Percentiles rank a stretch among this genome's conserved stretches.
Evolutionary conservation across 306 rosid species (phyloP).

Genomic region (Vicia villosa): DNA sequence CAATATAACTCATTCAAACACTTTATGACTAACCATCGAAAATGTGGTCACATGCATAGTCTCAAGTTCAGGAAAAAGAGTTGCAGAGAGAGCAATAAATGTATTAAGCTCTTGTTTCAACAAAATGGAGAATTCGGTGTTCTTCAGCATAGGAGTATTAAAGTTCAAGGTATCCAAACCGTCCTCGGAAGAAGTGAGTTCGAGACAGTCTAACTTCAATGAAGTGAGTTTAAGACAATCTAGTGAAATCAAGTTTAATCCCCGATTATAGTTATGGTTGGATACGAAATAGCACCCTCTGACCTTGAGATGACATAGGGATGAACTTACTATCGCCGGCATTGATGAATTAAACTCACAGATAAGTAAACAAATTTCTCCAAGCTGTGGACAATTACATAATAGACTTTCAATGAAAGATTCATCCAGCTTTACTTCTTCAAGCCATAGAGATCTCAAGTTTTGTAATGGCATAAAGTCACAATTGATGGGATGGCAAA

Average conservation of each 20-base stretch:
- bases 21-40: not conserved
- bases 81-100: not conserved
- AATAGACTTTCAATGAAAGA: not conserved
- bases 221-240: not conserved
- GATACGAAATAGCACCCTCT: not conserved
- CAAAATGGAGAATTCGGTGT: not conserved
- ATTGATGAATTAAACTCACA: not conserved
- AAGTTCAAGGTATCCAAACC: not conserved
- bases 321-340: not conserved
- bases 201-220: not conserved
- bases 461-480: not conserved
- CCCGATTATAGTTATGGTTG: not conserved
- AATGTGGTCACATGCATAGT: not conserved
- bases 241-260: not conserved
- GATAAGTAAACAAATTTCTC: not conserved
- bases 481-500: no score
- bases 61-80: conserved; percentile 8
- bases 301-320: not conserved
- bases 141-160: not conserved
- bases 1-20: not conserved
- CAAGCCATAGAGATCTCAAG: not conserved
- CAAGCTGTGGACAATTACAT: not conserved
- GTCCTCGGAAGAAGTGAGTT: not conserved
- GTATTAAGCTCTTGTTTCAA: not conserved
- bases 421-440: not conserved